A percentile compares a stretch with the other conserved stretches of the same genome.
Conservation (phyloP, 2,329 filamentous ascomycete genomes). For the Cercospora zeae-maydis region DNA sequence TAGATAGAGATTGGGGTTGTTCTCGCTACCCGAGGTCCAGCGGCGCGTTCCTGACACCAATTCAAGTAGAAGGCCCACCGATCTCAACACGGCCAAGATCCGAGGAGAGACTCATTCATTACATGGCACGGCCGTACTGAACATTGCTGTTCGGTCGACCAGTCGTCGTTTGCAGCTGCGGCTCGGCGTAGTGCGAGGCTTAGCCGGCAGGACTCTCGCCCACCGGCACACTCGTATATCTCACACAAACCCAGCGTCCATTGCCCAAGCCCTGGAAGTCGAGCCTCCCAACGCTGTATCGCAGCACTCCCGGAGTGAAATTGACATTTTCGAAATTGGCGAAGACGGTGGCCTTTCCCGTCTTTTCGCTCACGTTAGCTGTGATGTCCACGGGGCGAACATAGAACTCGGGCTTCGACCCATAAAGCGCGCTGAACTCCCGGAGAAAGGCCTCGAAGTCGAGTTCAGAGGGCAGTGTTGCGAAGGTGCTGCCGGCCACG, state of each 20-base stretch:
- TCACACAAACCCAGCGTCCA: conserved; percentile 8
- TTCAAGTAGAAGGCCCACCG: not conserved
- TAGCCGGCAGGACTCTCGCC: conserved; percentile 4
- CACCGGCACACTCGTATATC: conserved; percentile 8
- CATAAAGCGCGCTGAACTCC: not conserved
- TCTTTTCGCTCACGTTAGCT: conserved; percentile 8
- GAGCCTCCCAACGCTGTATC: conserved; percentile 8
- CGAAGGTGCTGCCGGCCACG: conserved; percentile 1
- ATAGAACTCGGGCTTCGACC: not conserved
- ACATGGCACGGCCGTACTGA: not conserved
- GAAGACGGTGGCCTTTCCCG: conserved; percentile 5
- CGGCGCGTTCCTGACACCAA: not conserved
- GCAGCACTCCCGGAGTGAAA: conserved; percentile 6
- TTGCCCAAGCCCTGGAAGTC: conserved; percentile 9
- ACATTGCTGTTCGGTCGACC: not conserved
- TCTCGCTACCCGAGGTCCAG: not conserved
- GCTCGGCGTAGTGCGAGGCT: not conserved
- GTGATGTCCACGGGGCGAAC: not conserved
- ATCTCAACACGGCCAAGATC: not conserved
- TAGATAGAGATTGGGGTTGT: not conserved
- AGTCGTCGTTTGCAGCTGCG: not conserved
- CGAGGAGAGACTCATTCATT: not conserved
- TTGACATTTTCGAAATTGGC: conserved; percentile 9
- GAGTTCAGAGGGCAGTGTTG: conserved; percentile 6
- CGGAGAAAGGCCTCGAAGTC: conserved; percentile 1